Conservation (phyloP, 2,329 filamentous ascomycete genomes). For the Cladobotryum protrusum region DNA sequence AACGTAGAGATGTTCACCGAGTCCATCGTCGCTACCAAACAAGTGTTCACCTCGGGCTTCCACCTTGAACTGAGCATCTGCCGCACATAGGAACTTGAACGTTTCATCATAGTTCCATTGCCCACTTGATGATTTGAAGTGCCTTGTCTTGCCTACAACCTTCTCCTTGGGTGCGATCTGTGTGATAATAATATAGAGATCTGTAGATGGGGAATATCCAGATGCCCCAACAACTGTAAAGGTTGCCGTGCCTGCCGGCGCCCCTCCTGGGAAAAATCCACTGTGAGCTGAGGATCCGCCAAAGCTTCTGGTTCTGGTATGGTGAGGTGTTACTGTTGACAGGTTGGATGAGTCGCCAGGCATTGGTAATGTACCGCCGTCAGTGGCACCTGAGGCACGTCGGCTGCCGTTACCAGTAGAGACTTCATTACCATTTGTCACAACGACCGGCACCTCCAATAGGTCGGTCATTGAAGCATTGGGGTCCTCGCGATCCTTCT, state of each 20-base stretch:
- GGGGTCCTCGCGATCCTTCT: constrained; percentile 56
- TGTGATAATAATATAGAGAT: constrained; percentile 71
- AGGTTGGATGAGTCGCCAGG: background rate
- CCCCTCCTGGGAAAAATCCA: constrained; percentile 47
- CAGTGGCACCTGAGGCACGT: constrained; percentile 33
- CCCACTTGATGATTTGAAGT: constrained; percentile 67
- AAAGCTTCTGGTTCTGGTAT: constrained; percentile 51
- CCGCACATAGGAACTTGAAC: constrained; percentile 70
- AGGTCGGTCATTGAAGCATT: constrained; percentile 41
- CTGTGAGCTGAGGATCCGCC: constrained; percentile 63
- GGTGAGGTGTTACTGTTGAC: constrained; percentile 26
- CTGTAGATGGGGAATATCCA: constrained; percentile 68
- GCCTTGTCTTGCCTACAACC: constrained; percentile 85
- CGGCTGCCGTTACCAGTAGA: constrained; percentile 30
- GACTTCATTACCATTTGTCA: constrained; percentile 29
- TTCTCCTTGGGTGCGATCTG: constrained; percentile 65
- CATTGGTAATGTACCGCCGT: constrained; percentile 2
- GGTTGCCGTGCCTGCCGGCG: constrained; percentile 66
- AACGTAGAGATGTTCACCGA: constrained; percentile 85
- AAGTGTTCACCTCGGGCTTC: constrained; percentile 79
- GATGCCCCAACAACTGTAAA: constrained; percentile 75
- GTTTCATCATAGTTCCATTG: constrained; percentile 67
- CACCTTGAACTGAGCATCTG: constrained; percentile 81
- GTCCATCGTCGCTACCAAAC: constrained; percentile 74
- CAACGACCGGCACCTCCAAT: constrained; percentile 33